phyloP scores from a whole-genome alignment of 768 basidiomycete species.

The Mycena albidolilacea region DNA sequence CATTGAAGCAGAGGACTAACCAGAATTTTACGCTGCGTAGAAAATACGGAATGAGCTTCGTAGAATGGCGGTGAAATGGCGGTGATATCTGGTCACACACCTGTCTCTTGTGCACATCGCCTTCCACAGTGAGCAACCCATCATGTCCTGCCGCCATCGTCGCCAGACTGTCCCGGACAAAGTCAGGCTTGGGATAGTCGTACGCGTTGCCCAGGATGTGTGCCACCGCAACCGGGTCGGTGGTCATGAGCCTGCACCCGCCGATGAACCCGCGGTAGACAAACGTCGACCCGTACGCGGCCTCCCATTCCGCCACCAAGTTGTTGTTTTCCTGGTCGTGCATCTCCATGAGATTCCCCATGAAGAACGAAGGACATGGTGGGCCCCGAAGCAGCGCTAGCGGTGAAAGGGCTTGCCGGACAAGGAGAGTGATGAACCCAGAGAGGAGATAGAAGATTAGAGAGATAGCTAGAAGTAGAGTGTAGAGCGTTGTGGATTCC shows the following conservation, averaged over 20 bases:
- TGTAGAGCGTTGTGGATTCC: constrained; percentile 25
- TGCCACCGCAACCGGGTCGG: constrained; percentile 69
- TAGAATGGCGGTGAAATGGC: not conserved
- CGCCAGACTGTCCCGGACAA: constrained; percentile 65
- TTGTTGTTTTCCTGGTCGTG: constrained; percentile 72
- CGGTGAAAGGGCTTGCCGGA: constrained; percentile 63
- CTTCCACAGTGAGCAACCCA: constrained; percentile 67
- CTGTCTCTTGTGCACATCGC: constrained; percentile 70
- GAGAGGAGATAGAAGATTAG: constrained; percentile 43
- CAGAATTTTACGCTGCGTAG: constrained; percentile 63
- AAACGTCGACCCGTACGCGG: constrained; percentile 63
- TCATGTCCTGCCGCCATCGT: constrained; percentile 66
- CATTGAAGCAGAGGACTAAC: constrained; percentile 50
- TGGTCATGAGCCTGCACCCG: constrained; percentile 69
- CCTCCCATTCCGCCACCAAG: constrained; percentile 63
- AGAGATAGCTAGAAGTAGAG: constrained; percentile 45
- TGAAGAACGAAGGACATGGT: constrained; percentile 61
- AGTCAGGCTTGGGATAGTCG: constrained; percentile 75
- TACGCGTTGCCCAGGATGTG: constrained; percentile 72
- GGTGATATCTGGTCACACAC: constrained; percentile 44
- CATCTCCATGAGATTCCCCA: constrained; percentile 68
- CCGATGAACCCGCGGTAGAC: constrained; percentile 68
- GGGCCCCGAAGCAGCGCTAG: constrained; percentile 64
- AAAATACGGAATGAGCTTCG: constrained; percentile 9
- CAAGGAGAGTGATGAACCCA: constrained; percentile 57